Percentiles rank a stretch among this genome's conserved stretches.
Evolutionary conservation across 176 grass and related monocot genomes (phyloP).

Genomic region (Olyra latifolia): DNA sequence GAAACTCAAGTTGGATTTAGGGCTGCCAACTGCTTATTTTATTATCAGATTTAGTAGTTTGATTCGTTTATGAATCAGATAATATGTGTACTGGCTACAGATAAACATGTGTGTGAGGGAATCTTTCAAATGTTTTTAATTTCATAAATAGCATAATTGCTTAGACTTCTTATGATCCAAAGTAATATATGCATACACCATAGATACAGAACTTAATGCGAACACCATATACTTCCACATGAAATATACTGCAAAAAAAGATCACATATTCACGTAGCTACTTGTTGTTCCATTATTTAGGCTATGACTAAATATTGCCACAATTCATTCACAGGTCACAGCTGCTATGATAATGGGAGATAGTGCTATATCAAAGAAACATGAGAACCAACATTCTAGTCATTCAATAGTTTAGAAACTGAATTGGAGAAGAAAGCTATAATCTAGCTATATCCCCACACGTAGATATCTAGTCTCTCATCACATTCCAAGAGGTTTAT

Average conservation of each 20-base stretch:
- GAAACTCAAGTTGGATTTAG: not conserved
- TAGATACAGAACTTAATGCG: slow-evolving; percentile 7
- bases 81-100: not conserved
- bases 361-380: not conserved
- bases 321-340: not conserved
- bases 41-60: not conserved
- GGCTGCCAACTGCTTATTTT: not conserved
- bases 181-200: slow-evolving; percentile 46
- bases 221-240: slow-evolving; percentile 1
- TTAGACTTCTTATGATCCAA: slow-evolving; percentile 34
- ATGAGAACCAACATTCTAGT: not conserved
- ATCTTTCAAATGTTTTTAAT: not conserved
- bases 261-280: not conserved
- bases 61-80: not conserved
- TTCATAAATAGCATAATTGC: slow-evolving; percentile 12
- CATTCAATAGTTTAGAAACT: not conserved
- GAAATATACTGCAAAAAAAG: slow-evolving; percentile 21
- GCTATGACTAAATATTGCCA: not conserved
- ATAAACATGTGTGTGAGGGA: slow-evolving; percentile 13
- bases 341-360: slow-evolving; percentile 3
- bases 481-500: slow-evolving; percentile 8
- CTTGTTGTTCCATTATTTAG: not conserved
- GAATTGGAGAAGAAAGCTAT: not conserved
- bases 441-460: not conserved
- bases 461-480: not conserved